phyloP scores from a whole-genome alignment of 2,329 filamentous ascomycete species.

The Exophiala sp. region DNA sequence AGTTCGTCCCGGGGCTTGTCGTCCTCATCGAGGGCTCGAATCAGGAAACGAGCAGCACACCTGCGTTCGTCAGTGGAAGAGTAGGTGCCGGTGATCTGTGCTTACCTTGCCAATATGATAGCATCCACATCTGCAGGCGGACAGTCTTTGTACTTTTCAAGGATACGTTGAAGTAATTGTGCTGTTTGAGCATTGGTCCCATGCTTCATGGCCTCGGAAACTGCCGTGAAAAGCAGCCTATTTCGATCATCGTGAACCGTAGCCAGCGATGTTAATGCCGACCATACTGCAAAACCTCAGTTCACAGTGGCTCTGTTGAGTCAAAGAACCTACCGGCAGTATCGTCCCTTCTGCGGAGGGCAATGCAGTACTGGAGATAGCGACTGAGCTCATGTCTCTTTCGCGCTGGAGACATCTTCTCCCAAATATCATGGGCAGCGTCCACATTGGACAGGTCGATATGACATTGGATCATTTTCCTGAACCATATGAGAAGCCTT shows the following conservation, averaged over 20 bases:
- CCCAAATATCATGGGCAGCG: conserved; percentile 54
- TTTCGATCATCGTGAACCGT: conserved; percentile 42
- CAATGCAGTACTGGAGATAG: conserved; percentile 73
- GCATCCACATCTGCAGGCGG: conserved; percentile 53
- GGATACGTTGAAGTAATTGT: conserved; percentile 56
- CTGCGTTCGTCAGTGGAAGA: conserved; percentile 26
- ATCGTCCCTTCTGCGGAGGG: conserved; percentile 57
- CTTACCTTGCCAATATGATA: conserved; percentile 54
- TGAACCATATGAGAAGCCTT: conserved; percentile 33
- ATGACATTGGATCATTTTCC: conserved; percentile 70
- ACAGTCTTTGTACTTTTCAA: conserved; percentile 53
- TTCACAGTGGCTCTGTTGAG: background rate
- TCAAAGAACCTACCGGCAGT: conserved; percentile 3
- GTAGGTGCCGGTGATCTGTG: background rate
- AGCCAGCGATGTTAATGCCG: conserved; percentile 16
- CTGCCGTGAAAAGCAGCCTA: conserved; percentile 73
- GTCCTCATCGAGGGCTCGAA: conserved; percentile 40
- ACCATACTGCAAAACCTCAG: conserved; percentile 3
- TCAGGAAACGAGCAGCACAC: conserved; percentile 45
- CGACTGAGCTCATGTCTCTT: conserved; percentile 50
- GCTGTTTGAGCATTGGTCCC: conserved; percentile 61
- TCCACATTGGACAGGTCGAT: conserved; percentile 57
- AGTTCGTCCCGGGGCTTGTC: conserved; percentile 22
- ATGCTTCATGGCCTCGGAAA: conserved; percentile 67
- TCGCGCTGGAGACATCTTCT: conserved; percentile 56